Percentiles rank a stretch among this genome's conserved stretches.
Evolutionary conservation across 148 eudicot genomes (phyloP).

Genomic region (Spergularia bocconei): DNA sequence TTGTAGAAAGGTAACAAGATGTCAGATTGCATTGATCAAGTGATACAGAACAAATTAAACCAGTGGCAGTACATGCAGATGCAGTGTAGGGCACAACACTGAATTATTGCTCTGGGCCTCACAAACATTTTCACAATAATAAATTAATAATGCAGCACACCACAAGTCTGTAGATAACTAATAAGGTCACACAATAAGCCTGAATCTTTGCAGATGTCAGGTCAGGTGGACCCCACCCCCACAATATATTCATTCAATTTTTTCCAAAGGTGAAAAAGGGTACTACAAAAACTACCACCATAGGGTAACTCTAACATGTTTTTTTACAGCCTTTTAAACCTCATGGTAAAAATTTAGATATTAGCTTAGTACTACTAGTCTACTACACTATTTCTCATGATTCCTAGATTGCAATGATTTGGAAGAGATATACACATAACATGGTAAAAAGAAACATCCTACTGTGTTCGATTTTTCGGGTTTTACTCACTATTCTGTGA

Average conservation of each 20-base stretch:
- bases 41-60: slow-evolving; percentile 16
- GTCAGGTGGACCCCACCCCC: slow-evolving; percentile 1
- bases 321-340: slow-evolving; percentile 22
- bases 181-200: slow-evolving; percentile 29
- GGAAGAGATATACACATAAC: slow-evolving; percentile 36
- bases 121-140: neutral
- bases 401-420: slow-evolving; percentile 29
- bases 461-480: neutral
- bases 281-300: slow-evolving; percentile 29
- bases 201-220: slow-evolving; percentile 18
- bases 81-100: slow-evolving; percentile 15
- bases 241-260: slow-evolving; percentile 22
- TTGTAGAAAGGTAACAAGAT: slow-evolving; percentile 19
- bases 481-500: slow-evolving; percentile 73
- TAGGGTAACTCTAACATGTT: slow-evolving; percentile 5
- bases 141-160: slow-evolving; percentile 18
- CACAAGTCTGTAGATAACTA: slow-evolving; percentile 15
- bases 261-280: neutral
- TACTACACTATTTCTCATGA: slow-evolving; percentile 12
- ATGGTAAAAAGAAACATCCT: neutral
- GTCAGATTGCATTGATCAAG: slow-evolving; percentile 22
- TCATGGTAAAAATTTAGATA: slow-evolving; percentile 21
- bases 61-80: slow-evolving; percentile 16
- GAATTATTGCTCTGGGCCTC: slow-evolving; percentile 25
- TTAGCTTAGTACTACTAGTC: slow-evolving; percentile 1